phyloP scores from a whole-genome alignment of 2,329 filamentous ascomycete genomes.

The Fusarium caatingaense region DNA sequence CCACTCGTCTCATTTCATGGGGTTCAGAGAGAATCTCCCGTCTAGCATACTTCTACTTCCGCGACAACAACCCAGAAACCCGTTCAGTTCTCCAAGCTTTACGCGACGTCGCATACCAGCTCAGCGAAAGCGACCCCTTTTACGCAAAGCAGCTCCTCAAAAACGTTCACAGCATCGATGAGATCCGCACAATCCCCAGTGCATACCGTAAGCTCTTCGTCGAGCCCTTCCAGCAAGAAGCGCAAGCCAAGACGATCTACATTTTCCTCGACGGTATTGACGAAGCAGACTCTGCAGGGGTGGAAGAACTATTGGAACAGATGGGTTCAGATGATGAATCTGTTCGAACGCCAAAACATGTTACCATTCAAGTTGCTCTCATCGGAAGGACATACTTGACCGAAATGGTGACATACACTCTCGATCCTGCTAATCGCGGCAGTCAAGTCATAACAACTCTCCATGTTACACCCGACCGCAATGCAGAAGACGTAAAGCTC shows the following conservation, averaged over 20 bases:
- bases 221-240: slow-evolving; percentile 52
- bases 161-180: slow-evolving; percentile 51
- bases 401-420: slow-evolving; percentile 50
- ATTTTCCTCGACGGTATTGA: slow-evolving; percentile 62
- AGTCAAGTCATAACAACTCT: slow-evolving; percentile 52
- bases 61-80: slow-evolving; percentile 59
- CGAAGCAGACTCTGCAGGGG: slow-evolving; percentile 55
- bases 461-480: slow-evolving; percentile 57
- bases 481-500: slow-evolving; percentile 54
- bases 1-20: slow-evolving; percentile 58
- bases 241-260: slow-evolving; percentile 52
- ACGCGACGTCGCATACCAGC: slow-evolving; percentile 59
- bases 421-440: slow-evolving; percentile 50
- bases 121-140: slow-evolving; percentile 58
- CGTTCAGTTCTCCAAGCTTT: slow-evolving; percentile 59
- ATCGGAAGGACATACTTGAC: slow-evolving; percentile 57
- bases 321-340: slow-evolving; percentile 47
- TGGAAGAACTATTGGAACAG: slow-evolving; percentile 52
- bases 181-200: slow-evolving; percentile 58
- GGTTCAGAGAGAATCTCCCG: slow-evolving; percentile 50
- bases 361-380: slow-evolving; percentile 53
- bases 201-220: slow-evolving; percentile 57
- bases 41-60: slow-evolving; percentile 61
- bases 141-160: slow-evolving; percentile 57
- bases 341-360: slow-evolving; percentile 21